Percentiles rank a stretch among this genome's conserved stretches.
Conservation (phyloP, 768 basidiomycete genomes). For the Cyclocybe cylindracea region DNA sequence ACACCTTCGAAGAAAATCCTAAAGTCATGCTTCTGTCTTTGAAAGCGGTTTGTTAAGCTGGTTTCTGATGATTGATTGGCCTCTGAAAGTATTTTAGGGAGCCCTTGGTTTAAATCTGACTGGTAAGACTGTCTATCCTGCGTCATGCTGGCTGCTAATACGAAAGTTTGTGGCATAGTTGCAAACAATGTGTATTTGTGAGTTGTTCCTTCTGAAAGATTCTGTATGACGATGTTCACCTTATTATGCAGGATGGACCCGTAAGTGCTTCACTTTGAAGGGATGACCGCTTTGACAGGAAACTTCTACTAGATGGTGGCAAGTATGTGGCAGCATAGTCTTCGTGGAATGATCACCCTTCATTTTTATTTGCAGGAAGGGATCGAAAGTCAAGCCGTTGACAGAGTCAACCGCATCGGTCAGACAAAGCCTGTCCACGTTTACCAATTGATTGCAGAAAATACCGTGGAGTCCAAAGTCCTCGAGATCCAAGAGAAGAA, state of each 20-base stretch:
- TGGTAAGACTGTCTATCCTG: constrained; percentile 24
- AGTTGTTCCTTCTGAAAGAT: constrained; percentile 24
- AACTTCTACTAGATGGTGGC: constrained; percentile 67
- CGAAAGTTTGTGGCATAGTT: constrained; percentile 31
- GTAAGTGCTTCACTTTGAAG: constrained; percentile 41
- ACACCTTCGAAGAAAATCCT: constrained; percentile 47
- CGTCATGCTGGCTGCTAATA: neutral
- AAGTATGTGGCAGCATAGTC: constrained; percentile 34
- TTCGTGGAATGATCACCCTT: neutral
- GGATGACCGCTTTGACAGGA: neutral
- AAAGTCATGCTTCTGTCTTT: constrained; percentile 85
- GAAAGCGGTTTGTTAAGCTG: constrained; percentile 52
- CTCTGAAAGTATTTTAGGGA: constrained; percentile 40
- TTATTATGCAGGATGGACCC: constrained; percentile 69
- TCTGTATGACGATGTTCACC: constrained; percentile 6
- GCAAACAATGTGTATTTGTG: constrained; percentile 87
- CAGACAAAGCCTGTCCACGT: constrained; percentile 84
- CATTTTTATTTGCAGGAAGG: constrained; percentile 53
- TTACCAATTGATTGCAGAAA: constrained; percentile 87
- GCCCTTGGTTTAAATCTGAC: constrained; percentile 88
- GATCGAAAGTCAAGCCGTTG: constrained; percentile 84
- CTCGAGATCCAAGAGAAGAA: constrained; percentile 88
- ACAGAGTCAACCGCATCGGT: constrained; percentile 82
- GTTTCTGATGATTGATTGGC: neutral
- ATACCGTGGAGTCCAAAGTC: constrained; percentile 87